A percentile compares a stretch with the other conserved stretches of the same genome.
Conservation (phyloP, 352 stramenopile species). For the Globisporangium carolinianum region DNA sequence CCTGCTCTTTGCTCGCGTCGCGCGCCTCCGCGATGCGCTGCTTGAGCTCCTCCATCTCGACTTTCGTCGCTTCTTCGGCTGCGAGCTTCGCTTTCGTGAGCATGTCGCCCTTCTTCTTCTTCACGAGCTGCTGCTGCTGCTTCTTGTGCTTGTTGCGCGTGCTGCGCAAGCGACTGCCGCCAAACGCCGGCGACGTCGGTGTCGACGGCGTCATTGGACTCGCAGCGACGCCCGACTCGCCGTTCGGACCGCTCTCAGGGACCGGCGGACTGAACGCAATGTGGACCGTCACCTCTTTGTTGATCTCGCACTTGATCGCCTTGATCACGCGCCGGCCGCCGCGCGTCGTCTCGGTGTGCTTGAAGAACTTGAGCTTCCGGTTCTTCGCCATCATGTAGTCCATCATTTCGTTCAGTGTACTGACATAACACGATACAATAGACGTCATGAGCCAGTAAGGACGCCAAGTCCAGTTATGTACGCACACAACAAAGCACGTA, state of each 20-base stretch:
- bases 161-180: constrained; percentile 54
- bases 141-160: constrained; percentile 84
- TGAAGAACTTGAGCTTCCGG: constrained; percentile 86
- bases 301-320: constrained; percentile 82
- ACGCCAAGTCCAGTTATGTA: neutral
- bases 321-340: constrained; percentile 82
- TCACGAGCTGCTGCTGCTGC: constrained; percentile 72
- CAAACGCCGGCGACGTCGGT: constrained; percentile 73
- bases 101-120: constrained; percentile 86
- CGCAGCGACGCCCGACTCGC: constrained; percentile 69
- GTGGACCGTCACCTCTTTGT: constrained; percentile 81
- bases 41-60: constrained; percentile 86
- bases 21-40: constrained; percentile 67
- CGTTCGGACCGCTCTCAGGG: constrained; percentile 73
- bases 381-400: constrained; percentile 87
- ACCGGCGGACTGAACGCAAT: constrained; percentile 76
- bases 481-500: no score
- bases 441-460: neutral
- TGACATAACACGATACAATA: constrained; percentile 8
- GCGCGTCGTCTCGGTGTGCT: constrained; percentile 79
- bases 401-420: constrained; percentile 86
- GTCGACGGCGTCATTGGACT: constrained; percentile 85
- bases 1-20: constrained; percentile 77
- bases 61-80: constrained; percentile 79
- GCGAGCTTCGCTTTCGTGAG: constrained; percentile 82